Base-by-base conservation (phyloP, 106 monocot genomes). In the Narthecium ossifragum region DNA sequence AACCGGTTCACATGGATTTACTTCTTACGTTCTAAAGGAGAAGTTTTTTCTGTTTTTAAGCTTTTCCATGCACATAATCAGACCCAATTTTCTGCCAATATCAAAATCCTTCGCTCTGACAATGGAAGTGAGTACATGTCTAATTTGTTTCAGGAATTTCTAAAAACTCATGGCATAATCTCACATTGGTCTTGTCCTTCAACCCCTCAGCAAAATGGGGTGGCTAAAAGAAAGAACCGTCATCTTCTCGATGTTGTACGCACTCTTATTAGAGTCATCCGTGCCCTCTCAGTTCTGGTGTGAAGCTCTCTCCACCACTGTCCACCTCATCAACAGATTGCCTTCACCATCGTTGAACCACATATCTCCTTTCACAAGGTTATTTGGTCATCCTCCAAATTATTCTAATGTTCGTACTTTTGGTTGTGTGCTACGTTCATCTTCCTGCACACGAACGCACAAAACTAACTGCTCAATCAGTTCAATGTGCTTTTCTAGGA, bases 321-420 rank as follows among this genome's bases (percentile, higher is more conserved):
- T 61, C 11, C 25, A 61, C 30, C 23, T 70, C 9, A 70, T 70
- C 12, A 70, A 70, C 46, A 49, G 34, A 27, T 30, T 70, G 14
- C 37, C 51, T 28, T 59, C 46, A 29, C 20, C 3, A 8, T 13
- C 1, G 11, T 50, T 61, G 33, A 52, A 61, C 7, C 15, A 52
- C 26, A 53, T 49, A 30, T 41, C 59, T 24, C 61, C 70, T 5
- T 62, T 50, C 27, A 12, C 20, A 17, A 10, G 8, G 18, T 30
- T 70, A 8, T 34, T 27, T 51, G 22, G 38, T 10, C 20, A 48
- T 12, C 20, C 25, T 36, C 32, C 27, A 17, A 43, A 51, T 50
- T 53, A 60, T 20, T 15, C 18, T 4, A 25, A 53, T 30, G 4
- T 62, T 9, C 51, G 36, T 26, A 45, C 26, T 4, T 60, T 60